Evolutionary conservation across 768 basidiomycete genomes (phyloP), one percentile per base, ranked within the genome.

Genomic region (Clitopilus hobsonii): DNA sequence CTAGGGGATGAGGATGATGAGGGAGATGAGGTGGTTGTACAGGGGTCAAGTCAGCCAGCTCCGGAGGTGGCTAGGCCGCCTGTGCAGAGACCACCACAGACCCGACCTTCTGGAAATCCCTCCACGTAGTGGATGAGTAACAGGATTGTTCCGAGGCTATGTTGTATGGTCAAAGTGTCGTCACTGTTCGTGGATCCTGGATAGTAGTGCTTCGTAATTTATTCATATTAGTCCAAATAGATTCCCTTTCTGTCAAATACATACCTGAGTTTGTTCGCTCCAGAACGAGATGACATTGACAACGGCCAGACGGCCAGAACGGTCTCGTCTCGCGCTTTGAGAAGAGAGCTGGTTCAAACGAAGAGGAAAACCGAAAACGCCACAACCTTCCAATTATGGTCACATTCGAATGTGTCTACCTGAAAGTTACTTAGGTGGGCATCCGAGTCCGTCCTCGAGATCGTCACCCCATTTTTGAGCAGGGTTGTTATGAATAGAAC

Each of bases 1-100:
- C 62, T 77, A 6, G 71, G 64, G 4, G 67, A 67, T 7, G 68
- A n/a, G 4, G 67, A 68, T 6, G 69, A 71, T 1, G 67, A 63
- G 10, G 65, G 38, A n/a, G 38, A 41, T 7, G 38, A 41, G 6
- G 8, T 41, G 8, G 18, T 20, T 6, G 38, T 8, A 6, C 38
- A 41, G 18, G 38, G 41, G n/a, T 45, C 41, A 10, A 20, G 41
- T 18, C 41, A 45, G 41, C 41, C 41, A 45, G 3, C 41, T 23
- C 41, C 41, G 22, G 6, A 45, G 41, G 41, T 23, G 41, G 22
- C 41, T 2, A 23, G 22, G 41, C 22, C 22, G 22, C 41, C n/a
- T 5, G 3, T 20, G 2, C 41, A 23, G 10, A 10, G 18, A 18
- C n/a, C 41, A 18, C 10, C 22, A 10, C 18, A 45, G 41, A 45